Conservation (phyloP, 208 protist genomes). For the Leishmania aethiopica region DNA sequence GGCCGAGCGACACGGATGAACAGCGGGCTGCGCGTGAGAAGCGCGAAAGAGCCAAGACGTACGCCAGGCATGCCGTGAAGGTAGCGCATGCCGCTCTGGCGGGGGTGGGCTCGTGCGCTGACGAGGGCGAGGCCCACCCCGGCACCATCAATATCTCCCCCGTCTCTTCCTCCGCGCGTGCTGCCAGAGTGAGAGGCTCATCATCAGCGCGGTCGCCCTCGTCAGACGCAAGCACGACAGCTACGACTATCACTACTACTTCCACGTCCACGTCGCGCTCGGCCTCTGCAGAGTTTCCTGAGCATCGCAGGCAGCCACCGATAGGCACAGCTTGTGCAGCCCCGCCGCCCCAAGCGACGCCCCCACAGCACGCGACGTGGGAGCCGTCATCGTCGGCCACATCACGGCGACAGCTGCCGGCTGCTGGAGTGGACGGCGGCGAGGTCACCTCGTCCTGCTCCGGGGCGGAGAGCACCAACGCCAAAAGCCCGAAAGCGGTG, state of each 20-base stretch:
- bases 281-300: not conserved
- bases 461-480: not conserved
- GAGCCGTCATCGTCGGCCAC: not conserved
- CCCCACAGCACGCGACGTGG: not conserved
- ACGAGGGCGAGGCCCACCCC: not conserved
- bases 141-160: not conserved
- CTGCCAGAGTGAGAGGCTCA: not conserved
- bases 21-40: constrained; percentile 60
- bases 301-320: not conserved
- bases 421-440: not conserved
- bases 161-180: not conserved
- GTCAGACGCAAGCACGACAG: not conserved
- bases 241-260: not conserved
- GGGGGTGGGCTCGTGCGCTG: not conserved
- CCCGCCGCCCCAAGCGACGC: not conserved
- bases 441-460: not conserved
- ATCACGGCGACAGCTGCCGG: constrained; percentile 27
- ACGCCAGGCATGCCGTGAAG: constrained; percentile 49
- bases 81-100: constrained; percentile 26
- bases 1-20: constrained; percentile 79
- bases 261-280: not conserved
- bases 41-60: constrained; percentile 53
- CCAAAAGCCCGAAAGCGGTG: not conserved
- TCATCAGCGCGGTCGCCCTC: not conserved
- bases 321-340: not conserved